Conservation (phyloP, 352 stramenopile species). For the Phytophthora lateralis region DNA sequence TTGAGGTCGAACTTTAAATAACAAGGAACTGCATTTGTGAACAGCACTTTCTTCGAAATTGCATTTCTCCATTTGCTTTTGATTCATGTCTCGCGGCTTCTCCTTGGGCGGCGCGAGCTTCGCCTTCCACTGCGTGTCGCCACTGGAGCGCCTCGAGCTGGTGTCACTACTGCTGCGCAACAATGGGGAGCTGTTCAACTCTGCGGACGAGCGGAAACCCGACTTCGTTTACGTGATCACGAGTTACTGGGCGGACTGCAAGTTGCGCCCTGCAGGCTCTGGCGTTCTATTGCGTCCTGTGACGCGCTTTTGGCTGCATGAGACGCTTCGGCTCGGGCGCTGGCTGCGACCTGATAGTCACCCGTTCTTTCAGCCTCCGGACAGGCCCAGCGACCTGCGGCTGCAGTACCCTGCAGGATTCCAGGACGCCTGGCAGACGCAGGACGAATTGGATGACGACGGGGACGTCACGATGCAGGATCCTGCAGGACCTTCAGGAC, state of each 20-base stretch:
- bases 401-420: constrained; percentile 55
- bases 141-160: constrained; percentile 20
- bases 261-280: background rate
- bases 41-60: background rate
- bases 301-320: constrained; percentile 64
- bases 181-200: constrained; percentile 23
- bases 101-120: constrained; percentile 39
- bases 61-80: constrained; percentile 15
- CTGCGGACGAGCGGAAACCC: background rate
- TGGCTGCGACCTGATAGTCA: constrained; percentile 44
- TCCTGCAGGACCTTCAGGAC: constrained; percentile 6
- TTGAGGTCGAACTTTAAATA: too few relatives aligned
- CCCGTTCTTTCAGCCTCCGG: constrained; percentile 56
- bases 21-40: too few relatives aligned
- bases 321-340: constrained; percentile 42
- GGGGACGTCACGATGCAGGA: constrained; percentile 29
- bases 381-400: constrained; percentile 7
- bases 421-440: constrained; percentile 12
- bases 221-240: constrained; percentile 49
- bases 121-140: constrained; percentile 37
- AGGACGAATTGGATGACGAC: constrained; percentile 16
- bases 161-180: constrained; percentile 11
- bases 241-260: constrained; percentile 55
- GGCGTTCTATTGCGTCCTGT: constrained; percentile 24
- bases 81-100: constrained; percentile 23